phyloP scores from a whole-genome alignment of 2,329 filamentous ascomycete genomes.

The Pseudogymnoascus sp. region DNA sequence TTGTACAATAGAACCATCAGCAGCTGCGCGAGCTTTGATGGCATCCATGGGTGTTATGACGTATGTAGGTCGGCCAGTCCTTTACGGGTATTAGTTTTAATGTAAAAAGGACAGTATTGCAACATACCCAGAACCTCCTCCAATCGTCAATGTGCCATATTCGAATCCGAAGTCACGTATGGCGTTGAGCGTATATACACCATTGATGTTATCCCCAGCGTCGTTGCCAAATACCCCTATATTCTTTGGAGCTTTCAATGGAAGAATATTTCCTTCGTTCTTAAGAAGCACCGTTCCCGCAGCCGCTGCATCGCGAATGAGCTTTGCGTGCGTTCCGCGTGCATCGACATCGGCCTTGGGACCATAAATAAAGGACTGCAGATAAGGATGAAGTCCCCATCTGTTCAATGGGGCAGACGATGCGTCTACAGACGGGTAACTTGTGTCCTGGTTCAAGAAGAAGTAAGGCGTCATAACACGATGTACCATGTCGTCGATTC shows the following conservation, averaged over 20 bases:
- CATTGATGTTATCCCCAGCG: slow-evolving; percentile 32
- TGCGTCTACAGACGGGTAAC: slow-evolving; percentile 33
- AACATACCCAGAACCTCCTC: slow-evolving; percentile 17
- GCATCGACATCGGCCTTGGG: slow-evolving; percentile 38
- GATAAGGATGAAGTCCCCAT: background rate
- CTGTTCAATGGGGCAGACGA: slow-evolving; percentile 32
- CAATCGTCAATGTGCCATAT: slow-evolving; percentile 17
- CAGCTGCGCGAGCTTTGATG: slow-evolving; percentile 29
- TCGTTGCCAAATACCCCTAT: slow-evolving; percentile 43
- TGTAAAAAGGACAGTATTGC: background rate
- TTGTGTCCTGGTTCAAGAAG: slow-evolving; percentile 39
- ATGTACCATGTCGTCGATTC: slow-evolving; percentile 42
- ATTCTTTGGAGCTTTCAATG: slow-evolving; percentile 37
- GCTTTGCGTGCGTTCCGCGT: slow-evolving; percentile 43
- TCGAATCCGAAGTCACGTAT: slow-evolving; percentile 10
- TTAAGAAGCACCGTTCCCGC: slow-evolving; percentile 59
- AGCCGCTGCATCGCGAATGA: slow-evolving; percentile 49
- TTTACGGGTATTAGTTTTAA: slow-evolving; percentile 13
- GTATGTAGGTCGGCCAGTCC: slow-evolving; percentile 49
- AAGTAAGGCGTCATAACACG: slow-evolving; percentile 51
- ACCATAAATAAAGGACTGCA: slow-evolving; percentile 13
- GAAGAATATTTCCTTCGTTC: slow-evolving; percentile 41
- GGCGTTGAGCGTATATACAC: slow-evolving; percentile 16
- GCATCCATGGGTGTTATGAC: slow-evolving; percentile 52
- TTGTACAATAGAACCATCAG: slow-evolving; percentile 12